A percentile compares a stretch with the other conserved stretches of the same genome.
These are phyloP conservation scores for Wolfiporia cocos DNA, from an alignment of 1,284 basidiomycete genomes.

Conservation along the genomic window DNA sequence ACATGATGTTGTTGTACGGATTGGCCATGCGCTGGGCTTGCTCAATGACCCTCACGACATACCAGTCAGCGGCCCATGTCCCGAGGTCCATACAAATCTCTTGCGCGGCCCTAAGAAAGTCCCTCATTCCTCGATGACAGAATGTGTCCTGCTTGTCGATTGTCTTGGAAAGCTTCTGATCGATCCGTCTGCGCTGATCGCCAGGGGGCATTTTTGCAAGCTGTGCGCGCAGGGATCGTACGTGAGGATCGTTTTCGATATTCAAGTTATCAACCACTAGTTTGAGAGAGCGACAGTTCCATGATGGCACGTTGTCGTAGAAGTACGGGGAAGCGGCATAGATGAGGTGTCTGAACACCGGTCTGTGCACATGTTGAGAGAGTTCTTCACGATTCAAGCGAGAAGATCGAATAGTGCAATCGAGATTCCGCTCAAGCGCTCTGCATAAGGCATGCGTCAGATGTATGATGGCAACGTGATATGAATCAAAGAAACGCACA, in stretches of 20 bases:
- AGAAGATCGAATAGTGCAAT: constrained; percentile 60
- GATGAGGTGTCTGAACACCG: constrained; percentile 52
- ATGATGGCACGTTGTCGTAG: constrained; percentile 31
- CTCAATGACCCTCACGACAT: constrained; percentile 50
- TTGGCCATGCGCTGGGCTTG: constrained; percentile 40
- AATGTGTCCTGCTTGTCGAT: constrained; percentile 53
- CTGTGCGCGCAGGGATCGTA: constrained; percentile 41
- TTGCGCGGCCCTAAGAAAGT: constrained; percentile 47
- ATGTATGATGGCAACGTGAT: background rate
- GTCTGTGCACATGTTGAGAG: constrained; percentile 51
- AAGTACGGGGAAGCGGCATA: constrained; percentile 31
- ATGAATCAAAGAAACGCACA: constrained; percentile 43
- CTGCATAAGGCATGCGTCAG: constrained; percentile 27
- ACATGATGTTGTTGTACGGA: constrained; percentile 43
- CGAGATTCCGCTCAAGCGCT: constrained; percentile 62
- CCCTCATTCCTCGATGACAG: constrained; percentile 57
- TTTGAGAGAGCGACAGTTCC: constrained; percentile 45
- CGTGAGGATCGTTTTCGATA: constrained; percentile 62
- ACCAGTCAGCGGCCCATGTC: constrained; percentile 74
- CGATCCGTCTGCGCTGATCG: constrained; percentile 42
- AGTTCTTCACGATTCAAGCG: constrained; percentile 50
- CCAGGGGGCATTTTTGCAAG: constrained; percentile 33
- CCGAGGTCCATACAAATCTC: constrained; percentile 60
- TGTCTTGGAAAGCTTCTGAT: constrained; percentile 59
- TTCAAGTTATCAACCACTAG: constrained; percentile 38